Base-by-base conservation (phyloP, 106 monocot genomes). In the Dioscorea alata region DNA sequence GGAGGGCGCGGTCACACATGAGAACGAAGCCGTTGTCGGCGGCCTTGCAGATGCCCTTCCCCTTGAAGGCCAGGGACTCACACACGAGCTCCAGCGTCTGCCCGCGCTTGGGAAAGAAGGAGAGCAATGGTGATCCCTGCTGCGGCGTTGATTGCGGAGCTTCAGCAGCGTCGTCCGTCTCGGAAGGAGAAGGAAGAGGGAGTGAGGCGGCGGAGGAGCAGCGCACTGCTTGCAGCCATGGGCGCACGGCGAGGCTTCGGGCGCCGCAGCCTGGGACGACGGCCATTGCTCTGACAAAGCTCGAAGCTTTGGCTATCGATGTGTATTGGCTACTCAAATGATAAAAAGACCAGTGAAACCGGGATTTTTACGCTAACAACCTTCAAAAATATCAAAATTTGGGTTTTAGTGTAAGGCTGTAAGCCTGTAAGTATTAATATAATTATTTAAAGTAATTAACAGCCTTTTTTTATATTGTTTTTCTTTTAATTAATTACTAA, bases 1-100 rank as follows among this genome's bases (percentile, higher is more conserved):
- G 86, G 61, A 90, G 78, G 42, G 90, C 86, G n/a, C 81, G 82
- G 62, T 96, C 95, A 76, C 95, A 96, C 86, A 96, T 82, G 63
- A 96, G 54, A 62, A 92, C 82, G 80, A 92, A 92, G 28, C 82
- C 82, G 4, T 77, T 74, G 80, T 82, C 64, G 71, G 65, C 20
- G 64, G 67, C 86, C 83, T 79, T 90, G 76, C 90, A 90, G 17
- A 86, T 69, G 52, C 90, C 90, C 73, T 90, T 86, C 0, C 83
- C 90, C 64, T 90, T 90, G 83, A 83, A 90, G 12, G 81, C 90
- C 13, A 90, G 67, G 32, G 75, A 70, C 74, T 90, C 90, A 76
- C 86, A 90, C 4, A 81, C 86, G 17, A 90, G 73, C 71, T 90
- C 90, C 57, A 90, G 33, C 3, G 74, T 83, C 71, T 90, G 86